phyloP scores from a whole-genome alignment of 169 alveolate species.

The Plasmodium gallinaceum region DNA sequence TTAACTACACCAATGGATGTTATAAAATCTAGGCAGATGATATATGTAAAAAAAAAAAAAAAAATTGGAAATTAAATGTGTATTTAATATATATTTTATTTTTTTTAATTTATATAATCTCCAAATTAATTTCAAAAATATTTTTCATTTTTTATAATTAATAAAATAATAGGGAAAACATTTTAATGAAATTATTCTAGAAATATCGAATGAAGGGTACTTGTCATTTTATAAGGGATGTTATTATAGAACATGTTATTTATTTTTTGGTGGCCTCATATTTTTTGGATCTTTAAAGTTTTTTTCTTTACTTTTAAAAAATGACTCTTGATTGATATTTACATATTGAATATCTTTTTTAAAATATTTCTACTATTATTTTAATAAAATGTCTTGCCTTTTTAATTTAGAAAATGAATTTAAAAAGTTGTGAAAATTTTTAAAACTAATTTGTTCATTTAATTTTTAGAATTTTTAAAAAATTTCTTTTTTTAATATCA shows the following conservation, averaged over 20 bases:
- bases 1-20: slow-evolving; percentile 97
- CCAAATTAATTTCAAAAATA: neutral
- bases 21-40: slow-evolving; percentile 95
- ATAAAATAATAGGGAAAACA: slow-evolving; percentile 43
- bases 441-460: too few relatives aligned
- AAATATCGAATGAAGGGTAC: slow-evolving; percentile 46
- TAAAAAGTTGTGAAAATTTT: too few relatives aligned
- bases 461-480: too few relatives aligned
- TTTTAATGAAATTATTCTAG: slow-evolving; percentile 34
- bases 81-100: too few relatives aligned
- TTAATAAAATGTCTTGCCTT: too few relatives aligned
- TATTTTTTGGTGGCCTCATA: slow-evolving; percentile 59
- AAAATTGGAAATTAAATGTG: neutral
- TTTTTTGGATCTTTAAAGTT: slow-evolving; percentile 63
- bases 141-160: neutral
- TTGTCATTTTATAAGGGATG: slow-evolving; percentile 66
- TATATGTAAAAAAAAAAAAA: slow-evolving; percentile 86
- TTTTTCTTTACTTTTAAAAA: slow-evolving; percentile 13
- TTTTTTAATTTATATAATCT: neutral
- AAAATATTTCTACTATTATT: too few relatives aligned
- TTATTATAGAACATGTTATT: slow-evolving; percentile 35
- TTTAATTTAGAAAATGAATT: too few relatives aligned
- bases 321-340: too few relatives aligned
- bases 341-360: too few relatives aligned
- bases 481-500: too few relatives aligned